Conservation (phyloP, 768 basidiomycete species). For the Trametes meyenii region DNA sequence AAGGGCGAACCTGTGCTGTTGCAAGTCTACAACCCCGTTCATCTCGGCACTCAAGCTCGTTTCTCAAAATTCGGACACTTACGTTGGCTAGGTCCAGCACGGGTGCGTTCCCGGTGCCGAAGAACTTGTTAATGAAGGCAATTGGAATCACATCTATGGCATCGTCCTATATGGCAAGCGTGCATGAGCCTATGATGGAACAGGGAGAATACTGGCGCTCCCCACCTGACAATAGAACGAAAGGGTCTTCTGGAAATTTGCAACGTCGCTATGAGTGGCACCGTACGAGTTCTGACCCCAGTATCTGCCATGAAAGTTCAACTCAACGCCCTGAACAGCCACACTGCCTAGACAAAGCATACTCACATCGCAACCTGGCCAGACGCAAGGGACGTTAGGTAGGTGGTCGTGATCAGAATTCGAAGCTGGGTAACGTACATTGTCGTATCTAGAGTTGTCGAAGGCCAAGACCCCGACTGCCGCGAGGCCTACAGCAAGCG, state of each 20-base stretch:
- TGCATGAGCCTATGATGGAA: not conserved
- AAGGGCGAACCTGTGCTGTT: slow-evolving; percentile 42
- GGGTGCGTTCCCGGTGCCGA: slow-evolving; percentile 61
- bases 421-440: slow-evolving; percentile 44
- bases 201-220: not conserved
- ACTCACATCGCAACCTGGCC: slow-evolving; percentile 58
- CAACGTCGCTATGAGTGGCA: slow-evolving; percentile 51
- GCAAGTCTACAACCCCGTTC: slow-evolving; percentile 40
- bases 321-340: slow-evolving; percentile 7
- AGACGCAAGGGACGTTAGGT: not conserved
- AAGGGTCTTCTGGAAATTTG: slow-evolving; percentile 62
- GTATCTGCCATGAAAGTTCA: slow-evolving; percentile 45
- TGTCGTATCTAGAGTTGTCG: slow-evolving; percentile 63
- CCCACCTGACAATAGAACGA: slow-evolving; percentile 64
- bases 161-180: slow-evolving; percentile 48
- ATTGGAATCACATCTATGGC: slow-evolving; percentile 70
- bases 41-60: not conserved
- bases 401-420: slow-evolving; percentile 1
- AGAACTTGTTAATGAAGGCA: slow-evolving; percentile 71
- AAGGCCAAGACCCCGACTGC: slow-evolving; percentile 42
- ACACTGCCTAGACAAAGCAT: slow-evolving; percentile 8
- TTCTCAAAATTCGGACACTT: slow-evolving; percentile 22
- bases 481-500: slow-evolving; percentile 19
- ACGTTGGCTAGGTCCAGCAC: slow-evolving; percentile 73
- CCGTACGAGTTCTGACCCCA: slow-evolving; percentile 82